Percentiles rank a stretch among this genome's conserved stretches.
Evolutionary conservation across 108 stramenopile genomes (phyloP).

Genomic region (Cylindrotheca closterium): DNA sequence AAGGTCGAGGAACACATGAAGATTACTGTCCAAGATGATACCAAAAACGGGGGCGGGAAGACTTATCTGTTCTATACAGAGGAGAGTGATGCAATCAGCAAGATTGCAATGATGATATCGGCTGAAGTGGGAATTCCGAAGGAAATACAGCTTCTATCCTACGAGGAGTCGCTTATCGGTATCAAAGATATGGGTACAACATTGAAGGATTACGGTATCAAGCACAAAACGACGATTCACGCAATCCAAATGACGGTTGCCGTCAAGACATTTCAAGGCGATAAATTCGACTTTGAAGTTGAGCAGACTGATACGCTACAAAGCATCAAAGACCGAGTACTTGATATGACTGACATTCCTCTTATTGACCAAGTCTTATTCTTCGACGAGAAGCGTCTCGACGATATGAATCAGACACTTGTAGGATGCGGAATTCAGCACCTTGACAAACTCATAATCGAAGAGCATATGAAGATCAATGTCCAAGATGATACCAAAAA

Average conservation of each 20-base stretch:
- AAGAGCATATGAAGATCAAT: conserved; percentile 8
- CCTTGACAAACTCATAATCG: too few species aligned
- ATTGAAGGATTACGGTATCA: conserved; percentile 7
- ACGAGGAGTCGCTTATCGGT: conserved; percentile 1
- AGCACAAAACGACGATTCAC: neutral
- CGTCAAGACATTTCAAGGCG: neutral
- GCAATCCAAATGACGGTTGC: neutral
- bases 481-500: conserved; percentile 10
- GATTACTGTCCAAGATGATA: too few species aligned
- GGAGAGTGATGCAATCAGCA: too few species aligned
- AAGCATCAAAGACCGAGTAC: neutral
- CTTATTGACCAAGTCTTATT: neutral
- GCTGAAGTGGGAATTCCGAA: neutral
- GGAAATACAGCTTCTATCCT: neutral
- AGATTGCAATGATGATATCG: too few species aligned
- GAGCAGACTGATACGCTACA: neutral
- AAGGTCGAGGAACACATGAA: conserved; percentile 1
- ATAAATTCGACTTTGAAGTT: neutral
- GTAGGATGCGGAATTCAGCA: neutral
- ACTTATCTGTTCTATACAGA: too few species aligned
- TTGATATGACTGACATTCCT: neutral
- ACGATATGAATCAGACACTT: too few species aligned
- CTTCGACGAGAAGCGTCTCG: neutral
- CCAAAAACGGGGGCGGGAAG: neutral
- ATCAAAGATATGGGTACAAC: conserved; percentile 2